Evolutionary conservation across 768 basidiomycete species (phyloP), one percentile per base, ranked within the genome.

Genomic region (Lactarius hatsudake): DNA sequence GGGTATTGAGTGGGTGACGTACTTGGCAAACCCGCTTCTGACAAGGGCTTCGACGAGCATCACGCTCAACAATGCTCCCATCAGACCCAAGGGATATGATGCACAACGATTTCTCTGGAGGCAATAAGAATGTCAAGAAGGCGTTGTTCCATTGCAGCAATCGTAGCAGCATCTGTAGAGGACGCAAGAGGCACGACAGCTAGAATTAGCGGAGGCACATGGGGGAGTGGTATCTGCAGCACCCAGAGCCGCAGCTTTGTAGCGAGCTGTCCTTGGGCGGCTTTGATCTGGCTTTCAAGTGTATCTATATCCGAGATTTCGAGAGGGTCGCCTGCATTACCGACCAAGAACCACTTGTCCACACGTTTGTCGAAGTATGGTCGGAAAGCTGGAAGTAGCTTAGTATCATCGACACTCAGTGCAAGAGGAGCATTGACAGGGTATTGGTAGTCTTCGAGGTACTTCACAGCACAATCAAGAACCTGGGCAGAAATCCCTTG

Each of bases 361-460:
- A 66, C 48, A 0, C 60, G 51, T 0, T 10, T 6, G 63, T 79
- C 77, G 32, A 61, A 78, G 62, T 73, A 77, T 0, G 73, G 70
- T 0, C 72, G 71, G n/a, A 75, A 70, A 0, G 70, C 66, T 0
- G 71, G 55, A n/a, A 71, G 68, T 0, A 80, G 72, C 62, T 80
- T 79, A 0, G 78, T 78, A 57, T 80, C 79, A 12, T 81, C 78
- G 30, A 76, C 78, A 57, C 73, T 72, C 0, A 80, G 62, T 4
- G 63, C 72, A 40, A 75, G 55, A 1, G 76, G 77, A 0, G 75
- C 77, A 17, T 59, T 17, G 2, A 5, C 5, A 20, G 62, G 62
- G 40, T 73, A 73, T 1, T 60, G 15, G 9, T 75, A 23, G 18
- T 62, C 64, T 0, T 26, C 30, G 3, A 77, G 65, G 36, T 76